Base-by-base conservation (phyloP, 768 basidiomycete genomes). In the Podaxis sp. region DNA sequence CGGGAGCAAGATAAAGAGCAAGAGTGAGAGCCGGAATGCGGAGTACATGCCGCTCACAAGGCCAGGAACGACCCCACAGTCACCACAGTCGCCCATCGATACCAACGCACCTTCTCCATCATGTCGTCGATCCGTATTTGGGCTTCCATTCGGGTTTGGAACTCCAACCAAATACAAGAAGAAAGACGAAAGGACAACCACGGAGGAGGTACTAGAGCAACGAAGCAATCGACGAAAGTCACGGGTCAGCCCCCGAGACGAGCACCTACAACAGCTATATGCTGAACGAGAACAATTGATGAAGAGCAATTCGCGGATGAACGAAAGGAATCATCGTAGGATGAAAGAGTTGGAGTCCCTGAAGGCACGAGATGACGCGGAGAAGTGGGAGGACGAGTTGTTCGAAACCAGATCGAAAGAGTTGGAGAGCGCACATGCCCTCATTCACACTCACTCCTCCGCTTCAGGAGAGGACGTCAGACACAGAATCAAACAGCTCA, bases 381-480 rank as follows among this genome's bases (percentile, higher is more conserved):
- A 57, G 38, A 56, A 51, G 48, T 56, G 54, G 46, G 61, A 63
- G 38, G 61, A 63, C 15, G 54, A 63, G n/a, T 19, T 63, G 15
- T 63, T 51, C 36, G 38, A 56, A 12, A 63, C 49, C 33, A 56
- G 61, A 15, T 11, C n/a, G n/a, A 70, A 74, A 7, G 83, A 86
- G 66, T 74, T 85, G 38, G 78, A 79, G 53, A 78, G 76, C 17
- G 82, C 81, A 1, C 77, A 80, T 66, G 74, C 73, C 30, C 82
- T 80, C 73, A 71, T 84, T 55, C 72, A 75, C 1, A 81, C 74
- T 1, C 74, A 75, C 0, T 80, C 84, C 57, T 63, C 72, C 3
- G 71, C 78, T 38, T 79, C 82, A 4, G 79, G 79, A 22, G 73
- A 76, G 15, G 82, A 85, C 55, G 75, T 85, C 51, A 75, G 76